Percentiles rank a stretch among this genome's conserved stretches.
Conservation (phyloP, 2,329 filamentous ascomycete genomes). For the Ceratocystis alfenasii region DNA sequence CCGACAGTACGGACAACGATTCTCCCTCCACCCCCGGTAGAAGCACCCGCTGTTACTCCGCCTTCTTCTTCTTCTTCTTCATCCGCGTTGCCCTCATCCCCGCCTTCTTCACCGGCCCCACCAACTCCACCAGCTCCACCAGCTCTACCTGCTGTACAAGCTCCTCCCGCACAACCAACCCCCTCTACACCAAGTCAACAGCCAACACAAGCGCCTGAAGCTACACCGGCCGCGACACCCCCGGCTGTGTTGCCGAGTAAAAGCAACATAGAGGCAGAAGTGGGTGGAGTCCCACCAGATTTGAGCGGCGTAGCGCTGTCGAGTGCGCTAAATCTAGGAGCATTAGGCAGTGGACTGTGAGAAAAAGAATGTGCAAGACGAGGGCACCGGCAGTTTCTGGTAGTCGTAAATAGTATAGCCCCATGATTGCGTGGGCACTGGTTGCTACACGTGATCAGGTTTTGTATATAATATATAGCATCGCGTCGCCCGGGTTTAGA, state of each 20-base stretch:
- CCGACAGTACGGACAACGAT: neutral
- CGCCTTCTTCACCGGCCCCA: neutral
- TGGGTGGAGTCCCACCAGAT: slow-evolving; percentile 28
- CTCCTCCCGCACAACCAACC: slow-evolving; percentile 23
- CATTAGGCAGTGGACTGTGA: slow-evolving; percentile 26
- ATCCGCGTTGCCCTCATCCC: neutral
- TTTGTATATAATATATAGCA: slow-evolving; percentile 8
- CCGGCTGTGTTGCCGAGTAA: slow-evolving; percentile 25
- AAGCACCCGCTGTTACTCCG: neutral
- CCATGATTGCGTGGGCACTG: neutral
- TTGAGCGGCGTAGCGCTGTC: slow-evolving; percentile 33
- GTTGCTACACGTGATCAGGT: neutral
- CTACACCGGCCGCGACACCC: slow-evolving; percentile 22
- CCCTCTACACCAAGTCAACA: slow-evolving; percentile 17
- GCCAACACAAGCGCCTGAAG: slow-evolving; percentile 14
- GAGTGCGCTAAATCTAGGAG: slow-evolving; percentile 36
- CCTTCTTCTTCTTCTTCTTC: neutral
- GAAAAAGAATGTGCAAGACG: neutral
- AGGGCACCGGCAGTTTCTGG: neutral
- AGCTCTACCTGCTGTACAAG: slow-evolving; percentile 5
- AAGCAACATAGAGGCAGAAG: neutral
- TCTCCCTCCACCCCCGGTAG: neutral
- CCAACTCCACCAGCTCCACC: slow-evolving; percentile 2
- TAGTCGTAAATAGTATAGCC: neutral
- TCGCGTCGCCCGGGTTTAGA: neutral